Conservation (phyloP, 768 basidiomycete species). For the Mycena kentingensis region DNA sequence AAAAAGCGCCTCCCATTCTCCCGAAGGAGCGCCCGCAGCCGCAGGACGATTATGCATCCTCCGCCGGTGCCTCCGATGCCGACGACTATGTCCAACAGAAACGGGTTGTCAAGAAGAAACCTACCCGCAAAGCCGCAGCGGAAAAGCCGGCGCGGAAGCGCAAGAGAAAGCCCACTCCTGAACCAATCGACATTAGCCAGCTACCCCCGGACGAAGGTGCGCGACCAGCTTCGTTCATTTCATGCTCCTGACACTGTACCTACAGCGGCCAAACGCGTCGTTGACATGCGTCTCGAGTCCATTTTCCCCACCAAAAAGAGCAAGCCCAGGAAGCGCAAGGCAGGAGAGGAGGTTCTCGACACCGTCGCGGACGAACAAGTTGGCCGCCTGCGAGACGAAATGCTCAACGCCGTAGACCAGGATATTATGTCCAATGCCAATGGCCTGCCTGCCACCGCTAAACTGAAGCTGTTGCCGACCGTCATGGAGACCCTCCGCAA, state of each 20-base stretch:
- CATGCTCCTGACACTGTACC: conserved; percentile 7
- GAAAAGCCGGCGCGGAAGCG: conserved; percentile 43
- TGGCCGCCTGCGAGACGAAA: conserved; percentile 80
- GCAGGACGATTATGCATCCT: conserved; percentile 59
- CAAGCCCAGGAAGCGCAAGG: conserved; percentile 69
- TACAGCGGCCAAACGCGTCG: conserved; percentile 70
- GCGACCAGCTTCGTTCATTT: conserved; percentile 6
- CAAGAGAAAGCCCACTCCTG: conserved; percentile 55
- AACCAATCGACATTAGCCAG: conserved; percentile 67
- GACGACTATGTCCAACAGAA: conserved; percentile 52
- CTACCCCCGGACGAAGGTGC: conserved; percentile 79
- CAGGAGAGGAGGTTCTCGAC: conserved; percentile 82
- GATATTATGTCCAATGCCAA: conserved; percentile 81
- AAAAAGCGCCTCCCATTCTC: conserved; percentile 41
- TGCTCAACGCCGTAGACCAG: conserved; percentile 84
- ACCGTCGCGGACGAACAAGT: conserved; percentile 90
- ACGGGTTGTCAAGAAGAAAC: conserved; percentile 34
- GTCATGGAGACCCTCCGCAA: conserved; percentile 93
- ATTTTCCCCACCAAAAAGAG: conserved; percentile 82
- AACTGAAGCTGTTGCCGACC: conserved; percentile 81
- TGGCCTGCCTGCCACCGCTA: conserved; percentile 79
- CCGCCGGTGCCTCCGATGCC: conserved; percentile 45
- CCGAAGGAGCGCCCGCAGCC: conserved; percentile 42
- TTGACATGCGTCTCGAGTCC: conserved; percentile 85
- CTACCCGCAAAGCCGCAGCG: conserved; percentile 27